Percentiles rank a stretch among this genome's conserved stretches.
Evolutionary conservation across 2,329 filamentous ascomycete genomes (phyloP).

Genomic region (Colletotrichum incanum): DNA sequence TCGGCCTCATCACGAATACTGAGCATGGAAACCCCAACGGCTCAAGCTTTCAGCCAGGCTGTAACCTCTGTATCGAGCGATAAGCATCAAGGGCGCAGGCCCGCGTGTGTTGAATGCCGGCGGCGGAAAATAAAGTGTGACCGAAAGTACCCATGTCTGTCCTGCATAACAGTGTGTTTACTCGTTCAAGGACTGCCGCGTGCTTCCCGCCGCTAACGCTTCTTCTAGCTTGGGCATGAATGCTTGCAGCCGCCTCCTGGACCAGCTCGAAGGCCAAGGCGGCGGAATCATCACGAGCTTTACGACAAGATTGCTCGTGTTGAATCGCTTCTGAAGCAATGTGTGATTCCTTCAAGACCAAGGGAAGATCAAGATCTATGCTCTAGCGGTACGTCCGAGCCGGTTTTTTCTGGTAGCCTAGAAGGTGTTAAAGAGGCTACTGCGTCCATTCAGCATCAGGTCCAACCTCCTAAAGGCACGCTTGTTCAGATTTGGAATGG

Average conservation of each 20-base stretch:
- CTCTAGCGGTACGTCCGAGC: neutral
- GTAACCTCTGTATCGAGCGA: neutral
- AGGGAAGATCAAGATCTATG: neutral
- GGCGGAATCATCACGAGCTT: slow-evolving; percentile 27
- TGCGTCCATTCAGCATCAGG: neutral
- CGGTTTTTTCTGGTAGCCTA: neutral
- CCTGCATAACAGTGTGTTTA: slow-evolving; percentile 68
- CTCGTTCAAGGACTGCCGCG: neutral
- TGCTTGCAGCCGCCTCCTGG: slow-evolving; percentile 11
- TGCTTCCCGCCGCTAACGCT: neutral
- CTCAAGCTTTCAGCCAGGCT: neutral
- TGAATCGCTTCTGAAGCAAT: slow-evolving; percentile 12
- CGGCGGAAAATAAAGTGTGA: slow-evolving; percentile 76
- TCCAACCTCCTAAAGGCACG: neutral
- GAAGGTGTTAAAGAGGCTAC: too few relatives aligned
- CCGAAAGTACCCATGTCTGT: slow-evolving; percentile 70
- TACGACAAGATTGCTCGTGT: slow-evolving; percentile 18
- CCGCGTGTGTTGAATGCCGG: slow-evolving; percentile 71
- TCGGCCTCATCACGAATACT: neutral
- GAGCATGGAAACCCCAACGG: neutral
- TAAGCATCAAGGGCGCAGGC: slow-evolving; percentile 28
- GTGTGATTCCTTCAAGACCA: neutral
- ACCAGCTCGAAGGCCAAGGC: slow-evolving; percentile 4
- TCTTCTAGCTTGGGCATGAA: slow-evolving; percentile 7
- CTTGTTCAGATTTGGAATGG: slow-evolving; percentile 6